These are phyloP conservation scores for Tuber umbilicatum DNA, from an alignment of 495 filamentous ascomycete species.

Conservation along the genomic window DNA sequence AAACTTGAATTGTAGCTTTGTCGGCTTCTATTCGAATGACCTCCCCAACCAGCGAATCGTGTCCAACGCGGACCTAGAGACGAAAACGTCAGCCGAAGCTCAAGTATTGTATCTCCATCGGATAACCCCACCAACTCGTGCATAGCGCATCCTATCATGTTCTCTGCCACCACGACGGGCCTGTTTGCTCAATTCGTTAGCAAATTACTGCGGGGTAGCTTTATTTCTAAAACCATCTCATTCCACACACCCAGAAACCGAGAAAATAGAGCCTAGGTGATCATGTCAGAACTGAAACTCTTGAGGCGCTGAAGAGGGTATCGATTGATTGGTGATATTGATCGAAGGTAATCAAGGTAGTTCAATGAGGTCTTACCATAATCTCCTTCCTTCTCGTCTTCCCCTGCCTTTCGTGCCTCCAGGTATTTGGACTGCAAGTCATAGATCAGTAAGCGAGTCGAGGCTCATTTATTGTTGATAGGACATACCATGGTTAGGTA, in stretches of 20 bases:
- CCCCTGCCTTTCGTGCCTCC: constrained; percentile 43
- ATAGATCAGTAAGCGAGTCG: constrained; percentile 11
- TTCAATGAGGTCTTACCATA: constrained; percentile 48
- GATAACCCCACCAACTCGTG: constrained; percentile 75
- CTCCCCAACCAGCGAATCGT: constrained; percentile 85
- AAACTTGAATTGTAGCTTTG: constrained; percentile 95
- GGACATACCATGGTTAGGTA: background rate
- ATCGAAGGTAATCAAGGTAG: background rate
- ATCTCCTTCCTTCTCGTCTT: constrained; percentile 49
- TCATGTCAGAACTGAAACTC: constrained; percentile 11
- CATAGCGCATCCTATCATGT: constrained; percentile 99
- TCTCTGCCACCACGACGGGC: constrained; percentile 92
- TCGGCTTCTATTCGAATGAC: constrained; percentile 96
- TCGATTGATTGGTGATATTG: background rate
- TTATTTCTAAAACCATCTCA: constrained; percentile 36
- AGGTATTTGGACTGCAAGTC: constrained; percentile 27
- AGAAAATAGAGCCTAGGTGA: constrained; percentile 62
- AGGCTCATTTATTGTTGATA: background rate
- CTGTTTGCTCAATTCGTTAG: constrained; percentile 47
- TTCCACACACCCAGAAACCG: constrained; percentile 64
- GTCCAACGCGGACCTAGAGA: constrained; percentile 72
- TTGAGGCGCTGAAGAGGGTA: constrained; percentile 7
- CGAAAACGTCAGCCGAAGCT: constrained; percentile 24
- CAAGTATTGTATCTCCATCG: constrained; percentile 2
- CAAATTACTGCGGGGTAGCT: constrained; percentile 47